Evolutionary conservation across 352 stramenopile genomes (phyloP).

Genomic region (Globisporangium spinosum): DNA sequence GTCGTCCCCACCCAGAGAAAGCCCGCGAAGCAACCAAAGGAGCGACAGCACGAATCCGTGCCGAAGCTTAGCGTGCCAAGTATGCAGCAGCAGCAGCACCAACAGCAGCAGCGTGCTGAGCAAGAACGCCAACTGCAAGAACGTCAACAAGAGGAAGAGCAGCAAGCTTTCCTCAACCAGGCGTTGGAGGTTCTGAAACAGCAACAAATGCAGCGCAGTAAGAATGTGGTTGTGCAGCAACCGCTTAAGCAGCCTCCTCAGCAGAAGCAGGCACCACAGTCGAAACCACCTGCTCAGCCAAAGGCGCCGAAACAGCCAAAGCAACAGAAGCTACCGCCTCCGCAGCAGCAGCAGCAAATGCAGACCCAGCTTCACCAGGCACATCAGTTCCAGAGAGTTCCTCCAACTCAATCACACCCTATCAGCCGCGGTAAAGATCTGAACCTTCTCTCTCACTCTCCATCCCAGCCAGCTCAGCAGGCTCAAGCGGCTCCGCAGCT

Average conservation of each 20-base stretch:
- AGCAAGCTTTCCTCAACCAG: conserved; percentile 42
- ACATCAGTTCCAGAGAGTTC: conserved; percentile 25
- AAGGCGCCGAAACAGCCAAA: conserved; percentile 21
- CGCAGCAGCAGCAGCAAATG: conserved; percentile 29
- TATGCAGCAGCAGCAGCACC: conserved; percentile 6
- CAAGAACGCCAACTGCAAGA: conserved; percentile 21
- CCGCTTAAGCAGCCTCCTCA: conserved; percentile 8
- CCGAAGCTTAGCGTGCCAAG: conserved; percentile 2
- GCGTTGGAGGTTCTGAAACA: conserved; percentile 43
- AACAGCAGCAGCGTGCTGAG: conserved; percentile 20
- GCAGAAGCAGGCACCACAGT: conserved; percentile 15
- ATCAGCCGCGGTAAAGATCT: conserved; percentile 11
- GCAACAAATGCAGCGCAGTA: conserved; percentile 14
- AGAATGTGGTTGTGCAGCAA: conserved; percentile 9
- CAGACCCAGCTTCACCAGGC: conserved; percentile 29
- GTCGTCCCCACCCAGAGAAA: conserved; percentile 1
- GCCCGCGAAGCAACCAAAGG: conserved; percentile 10
- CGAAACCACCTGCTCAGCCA: neutral
- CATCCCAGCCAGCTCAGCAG: conserved; percentile 7
- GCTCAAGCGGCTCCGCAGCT: conserved; percentile 13
- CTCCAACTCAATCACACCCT: conserved; percentile 9
- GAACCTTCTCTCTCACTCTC: conserved; percentile 16
- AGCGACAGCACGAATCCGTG: neutral
- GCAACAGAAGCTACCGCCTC: conserved; percentile 22
- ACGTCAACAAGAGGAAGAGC: conserved; percentile 27